A percentile compares a stretch with the other conserved stretches of the same genome.
These are phyloP conservation scores for Colletotrichum sojae DNA, from an alignment of 2,329 filamentous ascomycete species.

Conservation along the genomic window DNA sequence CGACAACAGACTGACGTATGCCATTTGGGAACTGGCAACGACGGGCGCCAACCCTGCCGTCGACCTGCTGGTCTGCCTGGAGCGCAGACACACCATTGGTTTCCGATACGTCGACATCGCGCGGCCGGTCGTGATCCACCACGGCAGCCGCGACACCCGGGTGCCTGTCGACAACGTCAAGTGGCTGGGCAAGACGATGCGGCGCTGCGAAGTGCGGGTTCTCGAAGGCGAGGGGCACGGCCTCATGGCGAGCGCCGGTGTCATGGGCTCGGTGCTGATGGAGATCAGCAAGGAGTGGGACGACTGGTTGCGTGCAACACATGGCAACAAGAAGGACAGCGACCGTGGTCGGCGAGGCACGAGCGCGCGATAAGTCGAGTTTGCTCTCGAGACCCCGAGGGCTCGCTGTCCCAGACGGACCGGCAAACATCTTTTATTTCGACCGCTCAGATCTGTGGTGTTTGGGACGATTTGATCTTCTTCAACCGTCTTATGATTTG, in stretches of 20 bases:
- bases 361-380: slow-evolving; percentile 19
- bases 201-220: slow-evolving; percentile 90
- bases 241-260: slow-evolving; percentile 91
- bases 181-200: slow-evolving; percentile 96
- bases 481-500: slow-evolving; percentile 16
- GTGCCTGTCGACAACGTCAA: slow-evolving; percentile 96
- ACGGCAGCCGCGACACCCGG: slow-evolving; percentile 89
- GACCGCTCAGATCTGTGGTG: background rate
- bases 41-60: slow-evolving; percentile 93
- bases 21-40: slow-evolving; percentile 95
- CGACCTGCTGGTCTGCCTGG: slow-evolving; percentile 91
- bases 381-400: background rate
- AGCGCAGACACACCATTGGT: slow-evolving; percentile 90
- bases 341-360: slow-evolving; percentile 40
- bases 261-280: slow-evolving; percentile 95
- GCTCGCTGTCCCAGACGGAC: background rate
- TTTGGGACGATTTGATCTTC: slow-evolving; percentile 13
- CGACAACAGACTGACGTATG: slow-evolving; percentile 88
- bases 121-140: slow-evolving; percentile 91
- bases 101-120: slow-evolving; percentile 98
- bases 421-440: background rate
- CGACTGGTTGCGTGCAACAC: slow-evolving; percentile 79
- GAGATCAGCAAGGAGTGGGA: slow-evolving; percentile 97
- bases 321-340: slow-evolving; percentile 31
- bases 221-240: slow-evolving; percentile 94